A percentile compares a stretch with the other conserved stretches of the same genome.
phyloP scores from a whole-genome alignment of 2,329 filamentous ascomycete genomes.

The Phialophora verrucosa region DNA sequence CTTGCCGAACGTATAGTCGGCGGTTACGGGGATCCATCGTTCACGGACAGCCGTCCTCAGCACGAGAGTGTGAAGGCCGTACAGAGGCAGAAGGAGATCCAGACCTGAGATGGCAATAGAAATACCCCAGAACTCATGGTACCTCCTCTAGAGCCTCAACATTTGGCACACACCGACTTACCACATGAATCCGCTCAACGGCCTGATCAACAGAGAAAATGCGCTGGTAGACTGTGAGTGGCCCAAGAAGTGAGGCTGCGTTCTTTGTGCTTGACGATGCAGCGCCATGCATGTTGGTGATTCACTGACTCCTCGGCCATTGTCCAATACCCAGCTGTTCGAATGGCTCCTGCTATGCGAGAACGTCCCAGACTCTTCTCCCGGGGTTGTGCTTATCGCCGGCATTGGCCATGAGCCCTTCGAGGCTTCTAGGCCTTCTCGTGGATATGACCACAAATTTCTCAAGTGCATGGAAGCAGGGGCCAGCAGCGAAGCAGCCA shows the following conservation, averaged over 20 bases:
- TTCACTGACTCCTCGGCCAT: background rate
- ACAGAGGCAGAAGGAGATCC: background rate
- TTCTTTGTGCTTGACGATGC: constrained; percentile 1
- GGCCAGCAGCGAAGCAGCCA: constrained; percentile 45
- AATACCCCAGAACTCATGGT: background rate
- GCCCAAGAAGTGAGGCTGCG: constrained; percentile 9
- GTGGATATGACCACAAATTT: background rate
- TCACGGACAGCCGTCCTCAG: background rate
- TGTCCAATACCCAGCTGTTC: background rate
- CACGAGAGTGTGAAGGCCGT: background rate
- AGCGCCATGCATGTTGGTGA: background rate
- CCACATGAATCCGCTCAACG: background rate
- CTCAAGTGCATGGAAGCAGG: background rate
- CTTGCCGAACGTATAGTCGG: constrained; percentile 27
- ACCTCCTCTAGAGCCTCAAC: constrained; percentile 1
- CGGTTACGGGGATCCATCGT: constrained; percentile 19
- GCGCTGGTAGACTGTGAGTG: constrained; percentile 4
- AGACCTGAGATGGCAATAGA: background rate
- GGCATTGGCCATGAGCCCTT: background rate
- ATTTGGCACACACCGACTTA: background rate
- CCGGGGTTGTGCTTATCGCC: background rate
- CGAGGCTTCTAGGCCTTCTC: background rate
- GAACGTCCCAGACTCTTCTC: background rate
- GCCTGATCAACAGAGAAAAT: background rate
- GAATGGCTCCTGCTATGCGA: background rate